Evolutionary conservation across 331 rosid genomes (phyloP).

Genomic region (Rosa hybrid): DNA sequence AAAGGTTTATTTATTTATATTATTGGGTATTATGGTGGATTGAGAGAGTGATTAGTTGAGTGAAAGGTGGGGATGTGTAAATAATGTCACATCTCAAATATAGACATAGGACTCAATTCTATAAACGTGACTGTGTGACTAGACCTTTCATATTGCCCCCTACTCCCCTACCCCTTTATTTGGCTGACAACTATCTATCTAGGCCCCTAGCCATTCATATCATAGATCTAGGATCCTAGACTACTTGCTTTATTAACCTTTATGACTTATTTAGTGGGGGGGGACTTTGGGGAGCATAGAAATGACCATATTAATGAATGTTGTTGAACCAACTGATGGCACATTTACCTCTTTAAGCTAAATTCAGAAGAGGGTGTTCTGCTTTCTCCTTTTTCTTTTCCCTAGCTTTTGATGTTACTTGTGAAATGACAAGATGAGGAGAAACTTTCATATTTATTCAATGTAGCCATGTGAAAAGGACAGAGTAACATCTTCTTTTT

Average conservation of each 20-base stretch:
- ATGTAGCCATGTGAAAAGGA: not conserved
- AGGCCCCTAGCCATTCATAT: not conserved
- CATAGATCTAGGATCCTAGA: not conserved
- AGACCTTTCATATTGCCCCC: constrained; percentile 14
- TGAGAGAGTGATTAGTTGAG: not conserved
- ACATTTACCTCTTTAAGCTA: not conserved
- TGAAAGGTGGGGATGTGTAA: not conserved
- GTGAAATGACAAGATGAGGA: not conserved
- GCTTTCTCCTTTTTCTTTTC: not conserved
- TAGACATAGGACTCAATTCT: constrained; percentile 1
- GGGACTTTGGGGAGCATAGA: not conserved
- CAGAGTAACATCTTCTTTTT: not conserved
- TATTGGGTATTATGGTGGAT: not conserved
- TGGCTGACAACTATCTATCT: not conserved
- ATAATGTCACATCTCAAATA: not conserved
- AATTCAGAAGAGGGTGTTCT: not conserved
- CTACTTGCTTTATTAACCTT: not conserved
- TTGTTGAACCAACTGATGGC: not conserved
- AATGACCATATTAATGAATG: not conserved
- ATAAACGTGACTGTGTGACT: not conserved
- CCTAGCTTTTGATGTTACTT: not conserved
- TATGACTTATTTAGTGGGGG: not conserved
- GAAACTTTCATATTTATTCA: not conserved
- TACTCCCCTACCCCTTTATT: not conserved
- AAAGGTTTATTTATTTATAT: too few relatives aligned